Base-by-base conservation (phyloP, 1,139 yeast genomes). In the Suhomyces chickasaworum region DNA sequence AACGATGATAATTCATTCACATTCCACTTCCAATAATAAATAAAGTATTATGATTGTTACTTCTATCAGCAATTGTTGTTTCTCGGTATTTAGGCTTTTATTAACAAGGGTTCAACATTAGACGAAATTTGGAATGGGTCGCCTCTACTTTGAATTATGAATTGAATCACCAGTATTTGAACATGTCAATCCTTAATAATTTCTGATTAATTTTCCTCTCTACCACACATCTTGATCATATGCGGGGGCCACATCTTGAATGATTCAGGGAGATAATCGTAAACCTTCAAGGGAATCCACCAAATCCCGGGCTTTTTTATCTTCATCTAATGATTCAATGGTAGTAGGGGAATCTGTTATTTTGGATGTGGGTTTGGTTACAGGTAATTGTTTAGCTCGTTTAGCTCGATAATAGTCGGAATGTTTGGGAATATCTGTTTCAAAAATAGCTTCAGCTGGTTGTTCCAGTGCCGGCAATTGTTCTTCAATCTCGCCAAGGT, bases 261-360 rank as follows among this genome's bases (percentile, higher is more conserved):
- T n/a, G 8, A n/a, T n/a, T 35, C 37, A 35, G 18, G n/a, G 23
- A 29, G 37, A 13, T 7, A 35, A 22, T 3, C 25, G 29, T 27
- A 31, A 17, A 8, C 34, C 39, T 13, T 20, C 29, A 17, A 67
- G 60, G 4, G 70, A 63, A 34, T 64, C 57, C 1, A 66, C 68
- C 53, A 67, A 56, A 10, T 66, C 68, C 22, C 70, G 53, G 3
- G 71, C 71, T 45, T 58, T 62, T 40, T 64, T 62, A 32, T 65
- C 69, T 32, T 66, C 70, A 42, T 56, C 55, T 25, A 58, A 21
- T 6, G 15, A 22, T 15, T 30, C 36, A 9, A n/a, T n/a, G n/a
- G 18, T 8, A 6, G 15, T 9, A 12, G 17, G 2, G 1, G 33
- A 5, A 27, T n/a, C 5, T n/a, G n/a, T 9, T 10, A 18, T 27